Percentiles rank a stretch among this genome's conserved stretches.
Evolutionary conservation across 345 rosid genomes (phyloP).

Genomic region (Populus pruinosa): DNA sequence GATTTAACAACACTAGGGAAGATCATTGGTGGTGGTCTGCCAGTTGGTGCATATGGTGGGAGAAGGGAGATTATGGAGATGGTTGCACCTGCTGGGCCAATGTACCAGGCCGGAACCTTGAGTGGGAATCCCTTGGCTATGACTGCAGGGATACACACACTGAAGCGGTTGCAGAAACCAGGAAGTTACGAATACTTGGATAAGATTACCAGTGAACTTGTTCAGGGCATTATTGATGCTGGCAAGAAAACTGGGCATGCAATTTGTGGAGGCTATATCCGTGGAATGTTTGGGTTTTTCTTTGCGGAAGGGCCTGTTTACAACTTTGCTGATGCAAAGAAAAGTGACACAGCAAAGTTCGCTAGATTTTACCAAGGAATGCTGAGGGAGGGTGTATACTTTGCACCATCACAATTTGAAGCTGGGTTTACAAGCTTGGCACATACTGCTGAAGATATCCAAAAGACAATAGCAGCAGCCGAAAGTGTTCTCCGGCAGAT

Average conservation of each 20-base stretch:
- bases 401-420: constrained; percentile 96
- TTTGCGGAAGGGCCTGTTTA: constrained; percentile 83
- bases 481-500: constrained; percentile 67
- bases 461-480: constrained; percentile 70
- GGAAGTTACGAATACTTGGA: constrained; percentile 78
- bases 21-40: constrained; percentile 90
- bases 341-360: constrained; percentile 74
- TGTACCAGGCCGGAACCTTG: constrained; percentile 97
- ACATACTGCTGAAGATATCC: constrained; percentile 68
- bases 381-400: constrained; percentile 93
- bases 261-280: constrained; percentile 75
- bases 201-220: constrained; percentile 64
- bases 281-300: constrained; percentile 96
- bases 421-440: constrained; percentile 96
- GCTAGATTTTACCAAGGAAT: constrained; percentile 71
- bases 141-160: constrained; percentile 86
- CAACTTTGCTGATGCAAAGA: constrained; percentile 77
- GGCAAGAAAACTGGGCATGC: constrained; percentile 85
- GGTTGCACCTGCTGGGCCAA: constrained; percentile 98
- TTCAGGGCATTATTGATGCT: constrained; percentile 65
- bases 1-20: constrained; percentile 85
- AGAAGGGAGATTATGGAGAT: constrained; percentile 89
- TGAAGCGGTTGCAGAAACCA: constrained; percentile 61
- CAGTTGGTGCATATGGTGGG: constrained; percentile 96
- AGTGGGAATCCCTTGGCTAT: constrained; percentile 96